These are phyloP conservation scores for Agaricus blazei DNA, from an alignment of 768 basidiomycete species.

Conservation along the genomic window DNA sequence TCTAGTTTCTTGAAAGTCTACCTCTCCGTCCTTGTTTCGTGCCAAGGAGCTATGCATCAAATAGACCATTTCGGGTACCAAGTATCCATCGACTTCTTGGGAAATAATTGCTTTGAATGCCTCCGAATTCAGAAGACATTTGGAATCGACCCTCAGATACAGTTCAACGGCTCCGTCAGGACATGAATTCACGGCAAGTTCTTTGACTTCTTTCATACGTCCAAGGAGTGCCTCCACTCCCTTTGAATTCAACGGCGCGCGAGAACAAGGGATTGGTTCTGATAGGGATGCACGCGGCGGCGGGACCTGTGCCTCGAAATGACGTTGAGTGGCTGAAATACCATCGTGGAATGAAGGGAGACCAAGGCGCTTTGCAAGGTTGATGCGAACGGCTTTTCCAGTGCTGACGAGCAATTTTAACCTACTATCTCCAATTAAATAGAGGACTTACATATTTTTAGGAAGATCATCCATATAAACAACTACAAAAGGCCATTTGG, in stretches of 20 bases:
- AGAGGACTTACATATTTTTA: constrained; percentile 30
- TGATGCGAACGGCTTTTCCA: constrained; percentile 43
- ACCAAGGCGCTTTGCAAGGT: constrained; percentile 35
- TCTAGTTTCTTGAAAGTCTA: constrained; percentile 29
- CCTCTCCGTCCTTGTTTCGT: constrained; percentile 16
- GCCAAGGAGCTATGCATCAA: constrained; percentile 23
- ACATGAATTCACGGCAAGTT: constrained; percentile 27
- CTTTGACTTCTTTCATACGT: constrained; percentile 23
- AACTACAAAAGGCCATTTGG: constrained; percentile 44
- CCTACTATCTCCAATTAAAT: neutral
- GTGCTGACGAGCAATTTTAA: constrained; percentile 19
- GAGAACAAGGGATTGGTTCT: constrained; percentile 31
- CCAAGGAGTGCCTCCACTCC: constrained; percentile 23
- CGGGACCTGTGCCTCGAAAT: constrained; percentile 34
- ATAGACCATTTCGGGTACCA: constrained; percentile 31
- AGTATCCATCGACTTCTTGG: constrained; percentile 31
- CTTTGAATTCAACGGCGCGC: constrained; percentile 24
- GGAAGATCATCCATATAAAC: constrained; percentile 45
- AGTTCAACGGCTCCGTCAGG: constrained; percentile 30
- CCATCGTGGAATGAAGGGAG: constrained; percentile 30
- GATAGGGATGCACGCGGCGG: constrained; percentile 26
- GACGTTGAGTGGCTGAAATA: constrained; percentile 29
- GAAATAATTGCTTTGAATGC: constrained; percentile 19
- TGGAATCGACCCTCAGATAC: constrained; percentile 26
- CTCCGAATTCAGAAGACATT: constrained; percentile 14